Base-by-base conservation (phyloP, 306 rosid genomes). In the Quercus aquifolioides region DNA sequence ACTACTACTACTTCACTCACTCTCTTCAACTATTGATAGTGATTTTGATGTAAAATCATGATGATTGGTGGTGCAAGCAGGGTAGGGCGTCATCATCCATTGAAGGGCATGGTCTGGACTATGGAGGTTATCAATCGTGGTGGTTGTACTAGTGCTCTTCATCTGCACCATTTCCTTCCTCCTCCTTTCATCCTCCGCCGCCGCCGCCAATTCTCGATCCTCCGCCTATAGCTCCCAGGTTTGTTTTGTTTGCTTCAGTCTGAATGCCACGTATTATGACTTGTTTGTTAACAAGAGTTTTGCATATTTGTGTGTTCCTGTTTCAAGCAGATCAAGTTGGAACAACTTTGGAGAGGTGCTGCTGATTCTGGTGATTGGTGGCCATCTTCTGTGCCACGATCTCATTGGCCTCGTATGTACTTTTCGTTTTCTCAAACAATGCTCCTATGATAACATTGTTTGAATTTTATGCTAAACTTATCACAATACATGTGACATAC, bases 311-410 rank as follows among this genome's bases (percentile, higher is more conserved):
- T 52, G 78, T 56, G 57, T 71, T 5, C 75, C 73, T 72, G 38
- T 74, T 70, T 56, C 74, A 19, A 55, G 70, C 88, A 93, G 99
- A 85, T 95, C 80, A 87, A 56, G 69, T 51, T 87, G 71, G 96
- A 85, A 87, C 87, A 93, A 73, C 97, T 95, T 26, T 95, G 98
- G 99, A 87, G 77, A 83, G 84, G 76, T 80, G 98, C 92, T 78
- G 98, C 94, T 71, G 85, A 91, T 83, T 70, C 99, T 60, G 92
- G 84, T 76, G 93, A 92, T 60, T 96, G 99, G 98, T 85, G 86
- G 64, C 96, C 99, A 33, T 96, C 98, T 35, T 96, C 98, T n/a
- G 85, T 92, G 21, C 99, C 99, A 1, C 87, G 96, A 54, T 86
- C 98, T 56, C 72, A 88, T 75, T 96, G 99, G 96, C 93, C 93